Evolutionary conservation across 1,284 basidiomycete species (phyloP), one percentile per base, ranked within the genome.

Genomic region (Omphalotus olearius): DNA sequence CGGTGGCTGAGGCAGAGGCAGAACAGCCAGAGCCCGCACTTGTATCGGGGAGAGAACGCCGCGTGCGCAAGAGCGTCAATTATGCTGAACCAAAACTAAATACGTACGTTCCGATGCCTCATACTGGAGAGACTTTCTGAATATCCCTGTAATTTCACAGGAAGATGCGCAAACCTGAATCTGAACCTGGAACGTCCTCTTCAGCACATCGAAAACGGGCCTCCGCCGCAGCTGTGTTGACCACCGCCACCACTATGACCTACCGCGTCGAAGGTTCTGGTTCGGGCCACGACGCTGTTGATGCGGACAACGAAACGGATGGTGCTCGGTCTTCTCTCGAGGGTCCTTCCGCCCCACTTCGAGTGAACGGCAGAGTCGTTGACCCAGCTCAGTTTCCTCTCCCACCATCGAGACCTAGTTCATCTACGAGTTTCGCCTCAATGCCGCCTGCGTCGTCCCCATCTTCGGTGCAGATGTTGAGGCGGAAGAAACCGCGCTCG

Each of bases 121-220:
- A 36, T 40, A 45, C 52, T 42, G 43, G 28, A 53, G n/a, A 51
- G 33, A 50, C 51, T 58, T 43, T 60, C 45, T 54, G 33, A 55
- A 45, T 41, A 52, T 45, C 47, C 44, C 52, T 45, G 46, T 44
- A 40, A 39, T 38, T 16, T 41, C 56, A 51, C 60, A 92, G 89
- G 44, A 94, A 94, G 82, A 93, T 93, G 91, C 85, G 91, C 42
- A 93, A 93, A 69, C 90, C 91, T 6, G 88, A 88, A 59, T 68
- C 76, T 25, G 62, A 66, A 18, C 70, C 77, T 33, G 67, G 68
- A 26, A 33, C 30, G 30, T 59, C 64, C 17, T 57, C 65, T 4
- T 56, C 61, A 17, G 63, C 64, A 35, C 54, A 57, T 41, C 66
- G 64, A 52, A 73, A 73, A 56, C 65, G 68, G 16, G 63, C 69